Evolutionary conservation across 768 basidiomycete species (phyloP), one percentile per base, ranked within the genome.

Genomic region (Mycena maculata): DNA sequence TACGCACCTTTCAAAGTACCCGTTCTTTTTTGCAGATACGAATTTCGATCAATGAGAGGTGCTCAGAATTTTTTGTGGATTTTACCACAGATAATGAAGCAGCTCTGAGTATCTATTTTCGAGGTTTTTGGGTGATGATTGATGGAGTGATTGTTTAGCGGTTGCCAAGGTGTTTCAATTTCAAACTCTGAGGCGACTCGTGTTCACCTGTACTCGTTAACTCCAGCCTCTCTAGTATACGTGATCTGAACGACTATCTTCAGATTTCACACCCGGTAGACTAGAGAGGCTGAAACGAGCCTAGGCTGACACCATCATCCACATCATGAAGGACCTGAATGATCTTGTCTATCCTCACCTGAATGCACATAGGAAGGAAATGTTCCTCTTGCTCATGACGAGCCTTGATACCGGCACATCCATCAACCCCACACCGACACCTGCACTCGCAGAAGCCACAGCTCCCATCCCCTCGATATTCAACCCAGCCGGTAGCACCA

Each of bases 121-220:
- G 22, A 45, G 5, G 44, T 45, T 45, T 45, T 45, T n/a, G 44
- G 44, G 22, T 7, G 18, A 45, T 45, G 23, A 45, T 45, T 23
- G 44, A 45, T 45, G 44, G 44, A 45, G 44, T 23, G 18, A 22
- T 45, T n/a, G 9, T n/a, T 30, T 30, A 30, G 28, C 16, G 28
- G 48, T 50, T 50, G 27, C 28, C 28, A 31, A 31, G 48, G 49
- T 30, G 20, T 33, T 52, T 33, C 31, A 31, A 52, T 33, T 33
- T 52, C 49, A 52, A 52, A 52, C 49, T 52, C 49, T 20, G 49
- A 52, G 49, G 49, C 33, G n/a, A 36, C 50, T 53, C 33, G 33
- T 53, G n/a, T 22, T 50, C 20, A 30, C 18, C 49, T 50, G 30
- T 50, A 50, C 30, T 50, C 49, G 20, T 50, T 50, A 50, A 31